These are phyloP conservation scores for Backusella australiensis DNA, from an alignment of 192 early-diverging fungal genomes.

Conservation along the genomic window DNA sequence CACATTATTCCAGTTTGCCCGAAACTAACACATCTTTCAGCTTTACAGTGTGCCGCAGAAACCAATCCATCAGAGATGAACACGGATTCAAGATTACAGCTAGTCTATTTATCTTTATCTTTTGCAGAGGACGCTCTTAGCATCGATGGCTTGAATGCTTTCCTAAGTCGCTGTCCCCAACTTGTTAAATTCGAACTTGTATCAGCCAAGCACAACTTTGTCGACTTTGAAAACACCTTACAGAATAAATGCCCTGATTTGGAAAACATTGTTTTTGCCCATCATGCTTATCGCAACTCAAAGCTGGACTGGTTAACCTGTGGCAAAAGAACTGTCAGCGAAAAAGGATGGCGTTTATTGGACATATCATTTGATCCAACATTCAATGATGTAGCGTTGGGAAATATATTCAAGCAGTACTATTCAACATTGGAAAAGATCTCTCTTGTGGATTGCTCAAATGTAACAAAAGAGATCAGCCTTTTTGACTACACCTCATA, in stretches of 20 bases:
- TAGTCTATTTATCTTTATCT: neutral
- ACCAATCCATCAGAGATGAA: neutral
- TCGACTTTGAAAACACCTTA: neutral
- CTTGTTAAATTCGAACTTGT: neutral
- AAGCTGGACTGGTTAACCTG: neutral
- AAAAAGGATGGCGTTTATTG: neutral
- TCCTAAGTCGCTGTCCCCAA: neutral
- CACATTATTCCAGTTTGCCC: neutral
- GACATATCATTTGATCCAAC: neutral
- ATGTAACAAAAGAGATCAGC: neutral
- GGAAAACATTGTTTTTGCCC: neutral
- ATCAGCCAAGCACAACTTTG: neutral
- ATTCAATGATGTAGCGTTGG: neutral
- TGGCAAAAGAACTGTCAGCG: neutral
- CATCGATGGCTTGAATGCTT: neutral
- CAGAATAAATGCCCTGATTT: neutral
- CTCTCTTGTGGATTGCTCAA: neutral
- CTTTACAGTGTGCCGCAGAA: neutral
- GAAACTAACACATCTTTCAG: constrained; percentile 8
- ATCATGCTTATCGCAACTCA: neutral
- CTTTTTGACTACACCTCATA: neutral
- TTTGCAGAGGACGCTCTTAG: neutral
- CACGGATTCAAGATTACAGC: neutral
- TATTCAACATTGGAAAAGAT: neutral
- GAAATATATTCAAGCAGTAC: neutral